Conservation (phyloP, 2,329 filamentous ascomycete species). For the Exophiala mesophila region DNA sequence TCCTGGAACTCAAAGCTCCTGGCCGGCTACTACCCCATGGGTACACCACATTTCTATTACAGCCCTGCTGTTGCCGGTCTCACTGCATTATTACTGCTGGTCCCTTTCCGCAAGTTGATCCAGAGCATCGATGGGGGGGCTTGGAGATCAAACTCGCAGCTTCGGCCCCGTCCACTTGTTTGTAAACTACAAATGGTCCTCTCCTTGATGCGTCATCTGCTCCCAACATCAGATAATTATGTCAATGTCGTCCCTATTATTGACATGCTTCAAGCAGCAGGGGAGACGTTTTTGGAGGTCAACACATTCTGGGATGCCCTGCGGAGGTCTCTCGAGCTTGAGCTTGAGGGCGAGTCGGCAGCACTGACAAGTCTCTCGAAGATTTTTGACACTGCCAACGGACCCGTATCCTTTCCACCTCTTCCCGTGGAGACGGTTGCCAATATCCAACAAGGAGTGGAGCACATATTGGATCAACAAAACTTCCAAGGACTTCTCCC, state of each 20-base stretch:
- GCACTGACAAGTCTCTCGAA: slow-evolving; percentile 35
- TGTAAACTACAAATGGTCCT: slow-evolving; percentile 49
- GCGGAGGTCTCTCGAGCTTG: slow-evolving; percentile 48
- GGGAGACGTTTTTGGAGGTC: slow-evolving; percentile 48
- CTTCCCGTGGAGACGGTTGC: slow-evolving; percentile 36
- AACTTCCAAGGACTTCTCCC: slow-evolving; percentile 34
- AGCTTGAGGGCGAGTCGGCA: slow-evolving; percentile 44
- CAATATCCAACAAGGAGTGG: slow-evolving; percentile 34
- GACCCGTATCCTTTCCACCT: slow-evolving; percentile 22
- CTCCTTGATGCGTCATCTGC: slow-evolving; percentile 46
- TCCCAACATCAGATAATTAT: slow-evolving; percentile 34
- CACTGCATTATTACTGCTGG: slow-evolving; percentile 55
- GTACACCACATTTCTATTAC: slow-evolving; percentile 42
- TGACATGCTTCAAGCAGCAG: slow-evolving; percentile 36
- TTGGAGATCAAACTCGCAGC: slow-evolving; percentile 41
- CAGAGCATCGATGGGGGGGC: slow-evolving; percentile 47
- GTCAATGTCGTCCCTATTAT: slow-evolving; percentile 41
- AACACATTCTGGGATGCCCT: slow-evolving; percentile 53
- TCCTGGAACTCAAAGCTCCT: slow-evolving; percentile 53
- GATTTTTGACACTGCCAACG: slow-evolving; percentile 43
- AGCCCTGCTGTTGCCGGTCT: slow-evolving; percentile 50
- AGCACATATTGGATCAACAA: slow-evolving; percentile 2
- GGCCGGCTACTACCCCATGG: slow-evolving; percentile 53
- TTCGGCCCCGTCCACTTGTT: slow-evolving; percentile 48
- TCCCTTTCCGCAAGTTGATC: slow-evolving; percentile 54